Base-by-base conservation (phyloP, 2,329 filamentous ascomycete genomes). In the Talaromyces sp. region DNA sequence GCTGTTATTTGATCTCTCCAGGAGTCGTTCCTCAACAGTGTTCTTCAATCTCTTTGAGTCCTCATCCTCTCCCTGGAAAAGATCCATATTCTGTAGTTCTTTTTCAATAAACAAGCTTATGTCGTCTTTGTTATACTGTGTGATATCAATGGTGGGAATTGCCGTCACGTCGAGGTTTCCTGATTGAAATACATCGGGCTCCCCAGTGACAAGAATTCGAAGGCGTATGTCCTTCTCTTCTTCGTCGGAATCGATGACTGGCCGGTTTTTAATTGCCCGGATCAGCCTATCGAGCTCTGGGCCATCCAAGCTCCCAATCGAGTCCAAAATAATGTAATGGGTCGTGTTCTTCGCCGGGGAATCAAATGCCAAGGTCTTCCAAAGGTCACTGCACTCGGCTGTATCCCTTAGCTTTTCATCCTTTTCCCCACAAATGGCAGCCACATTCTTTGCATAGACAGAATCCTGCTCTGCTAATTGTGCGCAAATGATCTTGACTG, bases 11-110 rank as follows among this genome's bases (percentile, higher is more conserved):
- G 50, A 53, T 23, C 50, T 53, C 28, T n/a, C 30, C 30, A 53
- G 50, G 8, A 53, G 50, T 31, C 50, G 27, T n/a, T 53, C 50
- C 18, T 53, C 27, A 31, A 53, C 50, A 3, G 28, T 53, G 6
- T 9, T 23, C 6, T 56, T 59, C 52, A 57, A 33, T 57, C 51
- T 44, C 53, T 53, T 62, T 31, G 57, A 57, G 34, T 47, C 56
- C 5, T 57, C 56, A 12, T 42, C 59, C 4, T 31, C 50, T 30
- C 50, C 50, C 28, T 53, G 28, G 50, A 53, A 53, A n/a, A 53
- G 50, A 31, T 31, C 50, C 30, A 18, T 31, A 7, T 53, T 53
- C 28, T 31, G 16, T 3, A 53, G 30, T 53, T 53, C 50, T 28
- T 30, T 53, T 31, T 31, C 50, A 31, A 53, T 53, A 12, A 53